Evolutionary conservation across 129 eudicot genomes (phyloP).

Genomic region (Chrysanthemum makinoi): DNA sequence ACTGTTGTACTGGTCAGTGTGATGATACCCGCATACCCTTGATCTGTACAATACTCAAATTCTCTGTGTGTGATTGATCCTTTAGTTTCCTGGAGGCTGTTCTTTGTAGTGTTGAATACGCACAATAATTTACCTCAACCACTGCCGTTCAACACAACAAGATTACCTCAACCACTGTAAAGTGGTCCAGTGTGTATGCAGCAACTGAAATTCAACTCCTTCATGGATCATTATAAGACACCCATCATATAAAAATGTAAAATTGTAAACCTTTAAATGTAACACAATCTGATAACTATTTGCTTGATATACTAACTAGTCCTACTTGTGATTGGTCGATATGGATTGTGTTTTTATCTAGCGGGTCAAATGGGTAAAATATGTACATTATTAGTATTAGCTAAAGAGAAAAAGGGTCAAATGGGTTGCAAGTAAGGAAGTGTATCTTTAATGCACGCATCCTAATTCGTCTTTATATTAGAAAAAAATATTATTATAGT

Average conservation of each 20-base stretch:
- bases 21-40: constrained; percentile 41
- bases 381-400: background rate
- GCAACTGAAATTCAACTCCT: constrained; percentile 59
- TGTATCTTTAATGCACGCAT: background rate
- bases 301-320: background rate
- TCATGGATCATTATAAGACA: constrained; percentile 20
- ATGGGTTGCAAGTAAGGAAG: too few species aligned
- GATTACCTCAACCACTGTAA: constrained; percentile 40
- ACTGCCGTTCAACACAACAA: constrained; percentile 11
- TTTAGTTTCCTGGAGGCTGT: constrained; percentile 28
- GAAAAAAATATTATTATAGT: background rate
- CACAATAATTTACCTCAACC: constrained; percentile 30
- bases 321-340: background rate
- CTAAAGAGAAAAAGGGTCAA: background rate
- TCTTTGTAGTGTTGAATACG: constrained; percentile 41
- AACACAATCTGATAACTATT: background rate
- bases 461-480: background rate
- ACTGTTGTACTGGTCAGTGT: background rate
- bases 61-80: constrained; percentile 35
- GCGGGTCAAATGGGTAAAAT: background rate
- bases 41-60: constrained; percentile 25
- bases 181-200: constrained; percentile 32
- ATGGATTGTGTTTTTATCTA: background rate
- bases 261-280: too few species aligned
- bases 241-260: background rate